Conservation (phyloP, 441 rosid species). For the Corymbia calophylla region DNA sequence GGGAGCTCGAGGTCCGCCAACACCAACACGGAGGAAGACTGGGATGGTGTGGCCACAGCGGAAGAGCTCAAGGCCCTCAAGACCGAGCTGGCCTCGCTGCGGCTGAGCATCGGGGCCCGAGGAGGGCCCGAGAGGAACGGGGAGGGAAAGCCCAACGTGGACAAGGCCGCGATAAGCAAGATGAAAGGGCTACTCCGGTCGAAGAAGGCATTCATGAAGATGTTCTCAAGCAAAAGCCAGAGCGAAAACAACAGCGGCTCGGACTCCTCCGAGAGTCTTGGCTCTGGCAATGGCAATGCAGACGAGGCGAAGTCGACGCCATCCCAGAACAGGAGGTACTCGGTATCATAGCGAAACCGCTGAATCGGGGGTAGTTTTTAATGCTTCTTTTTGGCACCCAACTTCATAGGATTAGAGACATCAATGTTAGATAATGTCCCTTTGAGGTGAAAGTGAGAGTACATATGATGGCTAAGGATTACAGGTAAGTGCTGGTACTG, state of each 20-base stretch:
- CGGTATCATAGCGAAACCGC: constrained; percentile 44
- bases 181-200: constrained; percentile 70
- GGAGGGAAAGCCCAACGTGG: constrained; percentile 16
- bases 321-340: constrained; percentile 56
- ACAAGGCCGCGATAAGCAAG: constrained; percentile 36
- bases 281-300: constrained; percentile 31
- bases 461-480: background rate
- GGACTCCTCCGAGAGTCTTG: constrained; percentile 64
- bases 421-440: background rate
- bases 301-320: constrained; percentile 55
- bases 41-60: constrained; percentile 63
- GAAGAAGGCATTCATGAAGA: constrained; percentile 51
- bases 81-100: constrained; percentile 53
- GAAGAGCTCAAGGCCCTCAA: constrained; percentile 69
- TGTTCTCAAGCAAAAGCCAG: constrained; percentile 48
- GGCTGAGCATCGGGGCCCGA: constrained; percentile 22
- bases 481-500: background rate
- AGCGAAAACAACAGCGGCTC: constrained; percentile 41
- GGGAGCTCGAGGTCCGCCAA: constrained; percentile 65
- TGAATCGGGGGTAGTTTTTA: background rate
- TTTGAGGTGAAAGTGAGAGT: background rate
- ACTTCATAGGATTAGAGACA: background rate
- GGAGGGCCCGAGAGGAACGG: constrained; percentile 31
- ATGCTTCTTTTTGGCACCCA: background rate
- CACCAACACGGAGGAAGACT: constrained; percentile 65